Evolutionary conservation across 495 filamentous ascomycete genomes (phyloP).

Genomic region (Xylaria telfairii): DNA sequence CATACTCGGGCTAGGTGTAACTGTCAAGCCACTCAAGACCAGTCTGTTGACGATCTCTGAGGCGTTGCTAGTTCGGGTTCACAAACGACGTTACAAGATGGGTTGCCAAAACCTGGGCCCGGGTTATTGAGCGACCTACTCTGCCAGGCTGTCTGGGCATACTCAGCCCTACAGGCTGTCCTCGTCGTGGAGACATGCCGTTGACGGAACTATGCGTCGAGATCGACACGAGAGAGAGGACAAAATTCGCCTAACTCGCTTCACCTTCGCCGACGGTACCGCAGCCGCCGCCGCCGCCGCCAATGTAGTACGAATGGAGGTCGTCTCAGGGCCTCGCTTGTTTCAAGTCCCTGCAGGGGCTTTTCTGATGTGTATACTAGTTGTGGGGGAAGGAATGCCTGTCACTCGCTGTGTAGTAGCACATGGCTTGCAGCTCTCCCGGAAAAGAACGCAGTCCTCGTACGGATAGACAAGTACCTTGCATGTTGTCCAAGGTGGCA

Average conservation of each 20-base stretch:
- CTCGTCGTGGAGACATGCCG: background rate
- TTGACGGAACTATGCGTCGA: background rate
- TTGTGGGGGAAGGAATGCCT: constrained; percentile 21
- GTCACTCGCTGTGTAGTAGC: background rate
- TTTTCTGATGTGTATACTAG: too few species aligned
- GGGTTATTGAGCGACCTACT: background rate
- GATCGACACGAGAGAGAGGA: background rate
- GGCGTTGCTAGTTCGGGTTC: constrained; percentile 7
- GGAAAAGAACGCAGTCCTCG: background rate
- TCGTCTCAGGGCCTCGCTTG: constrained; percentile 18
- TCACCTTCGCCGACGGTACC: constrained; percentile 8
- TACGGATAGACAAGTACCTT: background rate
- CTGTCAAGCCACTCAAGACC: background rate
- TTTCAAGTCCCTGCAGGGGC: constrained; percentile 20
- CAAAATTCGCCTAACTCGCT: constrained; percentile 10
- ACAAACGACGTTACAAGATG: background rate
- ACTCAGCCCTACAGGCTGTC: constrained; percentile 17
- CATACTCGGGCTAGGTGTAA: constrained; percentile 8
- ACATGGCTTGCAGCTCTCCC: constrained; percentile 2
- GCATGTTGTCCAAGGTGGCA: constrained; percentile 7
- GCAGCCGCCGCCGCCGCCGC: constrained; percentile 17
- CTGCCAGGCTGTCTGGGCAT: background rate
- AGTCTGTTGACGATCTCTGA: background rate
- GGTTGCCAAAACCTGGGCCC: background rate
- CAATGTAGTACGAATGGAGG: constrained; percentile 6